These are phyloP conservation scores for Tinospora cordifolia DNA, from an alignment of 164 flowering plant species.

Conservation along the genomic window DNA sequence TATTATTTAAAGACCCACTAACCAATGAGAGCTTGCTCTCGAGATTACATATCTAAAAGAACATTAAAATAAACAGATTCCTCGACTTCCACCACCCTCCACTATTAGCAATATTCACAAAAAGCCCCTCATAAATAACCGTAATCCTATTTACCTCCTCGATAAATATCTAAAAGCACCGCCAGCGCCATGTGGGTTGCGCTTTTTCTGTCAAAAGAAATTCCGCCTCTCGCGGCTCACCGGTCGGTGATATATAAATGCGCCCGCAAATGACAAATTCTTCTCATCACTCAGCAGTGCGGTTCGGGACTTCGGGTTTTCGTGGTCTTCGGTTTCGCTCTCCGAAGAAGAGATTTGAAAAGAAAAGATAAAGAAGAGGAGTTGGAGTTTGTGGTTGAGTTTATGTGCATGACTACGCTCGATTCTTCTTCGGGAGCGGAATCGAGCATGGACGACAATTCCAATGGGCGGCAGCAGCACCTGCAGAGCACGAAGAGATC, in stretches of 20 bases:
- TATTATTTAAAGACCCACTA: background rate
- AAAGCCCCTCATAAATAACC: background rate
- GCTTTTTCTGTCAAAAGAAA: background rate
- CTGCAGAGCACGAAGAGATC: slow-evolving; percentile 3
- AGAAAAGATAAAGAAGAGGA: too few relatives aligned
- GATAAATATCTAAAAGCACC: background rate
- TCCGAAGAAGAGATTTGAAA: background rate
- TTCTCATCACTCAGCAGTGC: background rate
- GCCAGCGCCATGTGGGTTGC: background rate
- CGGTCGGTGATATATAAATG: too few relatives aligned
- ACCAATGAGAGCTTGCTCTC: background rate
- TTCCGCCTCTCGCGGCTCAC: background rate
- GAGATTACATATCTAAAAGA: background rate
- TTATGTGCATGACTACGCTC: slow-evolving; percentile 1
- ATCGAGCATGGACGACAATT: slow-evolving; percentile 24
- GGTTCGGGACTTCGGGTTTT: too few relatives aligned
- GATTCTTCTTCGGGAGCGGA: slow-evolving; percentile 18
- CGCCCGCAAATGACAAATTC: background rate
- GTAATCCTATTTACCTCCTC: background rate
- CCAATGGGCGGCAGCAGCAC: background rate
- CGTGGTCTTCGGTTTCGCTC: background rate
- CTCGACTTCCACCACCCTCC: background rate
- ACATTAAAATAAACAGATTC: too few relatives aligned
- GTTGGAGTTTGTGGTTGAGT: too few relatives aligned
- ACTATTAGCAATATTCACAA: background rate